Base-by-base conservation (phyloP, 139 green algal genomes). In the Raphidocelis subcapitata region DNA sequence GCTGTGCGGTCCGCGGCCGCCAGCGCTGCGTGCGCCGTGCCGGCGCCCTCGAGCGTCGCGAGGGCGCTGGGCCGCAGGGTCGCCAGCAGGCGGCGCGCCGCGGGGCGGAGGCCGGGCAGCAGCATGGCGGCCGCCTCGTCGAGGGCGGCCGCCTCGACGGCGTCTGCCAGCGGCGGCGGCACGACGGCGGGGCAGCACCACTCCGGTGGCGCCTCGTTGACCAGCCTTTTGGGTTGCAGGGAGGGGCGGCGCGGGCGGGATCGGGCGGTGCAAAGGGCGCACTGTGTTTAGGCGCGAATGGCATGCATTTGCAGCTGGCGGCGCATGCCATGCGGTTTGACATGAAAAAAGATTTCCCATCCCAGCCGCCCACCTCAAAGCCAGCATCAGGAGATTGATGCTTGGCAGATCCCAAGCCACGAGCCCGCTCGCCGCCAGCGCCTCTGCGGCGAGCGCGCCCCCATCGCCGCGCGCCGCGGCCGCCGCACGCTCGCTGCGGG, bases 1-100 rank as follows among this genome's bases (percentile, higher is more conserved):
- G 72, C 24, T 24, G 67, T 54, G 15, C 64, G 41, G 41, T 78
- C 65, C 15, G 60, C 77, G 16, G 73, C 70, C n/a, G 32, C 23
- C 54, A 68, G 5, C 18, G 81, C 81, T 24, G n/a, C 29, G 33
- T 84, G 68, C 24, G 62, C 77, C 0, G 73, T 47, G 3, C 36
- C 60, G 2, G 69, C 81, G 10, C 49, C 66, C 2, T 66, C 57
- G 47, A 87, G 49, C 66, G 72, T 49, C 29, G 54, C 3, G 20
- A 36, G n/a, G 26, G 74, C 67, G 35, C 79, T 72, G 5, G 82
- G 78, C 5, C 82, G 67, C 64, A 84, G 67, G 57, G 33, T 57
- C 2, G 52, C 31, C 41, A 87, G 68, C 44, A 83, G 15, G 1
- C 67, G 55, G 29, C 65, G 33, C 24, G 62, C 44, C 8, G 62